Base-by-base conservation (phyloP, 2,329 filamentous ascomycete species). In the Aspergillus luchuensis region DNA sequence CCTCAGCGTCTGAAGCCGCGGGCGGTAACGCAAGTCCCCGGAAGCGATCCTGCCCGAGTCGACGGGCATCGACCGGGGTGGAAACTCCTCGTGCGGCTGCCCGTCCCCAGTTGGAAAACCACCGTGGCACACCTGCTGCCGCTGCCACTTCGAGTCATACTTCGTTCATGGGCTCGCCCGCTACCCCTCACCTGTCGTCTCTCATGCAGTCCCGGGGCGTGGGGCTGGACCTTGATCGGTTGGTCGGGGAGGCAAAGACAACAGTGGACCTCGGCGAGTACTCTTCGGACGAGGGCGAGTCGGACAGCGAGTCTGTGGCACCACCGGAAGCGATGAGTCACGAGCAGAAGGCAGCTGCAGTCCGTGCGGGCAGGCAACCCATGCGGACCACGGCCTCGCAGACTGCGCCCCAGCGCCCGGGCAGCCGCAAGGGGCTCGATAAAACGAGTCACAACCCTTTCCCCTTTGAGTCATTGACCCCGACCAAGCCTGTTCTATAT, bases 131-230 rank as follows among this genome's bases (percentile, higher is more conserved):
- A 15, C 64, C 74, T 47, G 69, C 73, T 48, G 69, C 43, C 38
- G 36, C 48, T 48, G 63, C 60, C 30, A 28, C 52, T 19, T 30
- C 71, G 30, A 66, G 73, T 50, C 63, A 75, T 15, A 36, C 33
- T n/a, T 66, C 73, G 6, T 86, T 87, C 69, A 77, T 82, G 57
- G 81, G 81, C 54, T 85, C 87, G 10, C 73, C 82, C 6, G 82
- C 85, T 36, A 85, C 86, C 15, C 90, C 90, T 13, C 83, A 90
- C 74, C 80, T 93, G 19, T 91, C 89, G 30, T 83, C 83, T 43
- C 75, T 91, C 50, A 80, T 92, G 76, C 81, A 85, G 66, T 82
- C 79, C 63, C 84, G 82, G 70, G 88, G 88, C 36, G 84, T 89
- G 67, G 78, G 79, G 61, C 81, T 87, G 55, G 84, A 91, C 68